Conservation (phyloP, 495 filamentous ascomycete species). For the Xylaria bambusicola region DNA sequence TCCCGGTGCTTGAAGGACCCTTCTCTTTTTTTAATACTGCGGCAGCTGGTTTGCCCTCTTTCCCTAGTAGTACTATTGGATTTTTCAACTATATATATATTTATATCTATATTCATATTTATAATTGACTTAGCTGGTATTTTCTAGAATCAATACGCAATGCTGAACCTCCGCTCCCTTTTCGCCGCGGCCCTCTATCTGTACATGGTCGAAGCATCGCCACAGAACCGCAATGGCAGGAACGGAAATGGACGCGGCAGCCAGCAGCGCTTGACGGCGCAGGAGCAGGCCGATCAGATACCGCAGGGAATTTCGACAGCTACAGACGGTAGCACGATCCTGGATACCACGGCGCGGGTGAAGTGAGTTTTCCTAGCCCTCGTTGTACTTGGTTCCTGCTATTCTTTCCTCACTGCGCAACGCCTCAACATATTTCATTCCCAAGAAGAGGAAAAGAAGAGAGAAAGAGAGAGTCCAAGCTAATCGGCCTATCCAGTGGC, state of each 20-base stretch:
- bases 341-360: slow-evolving; percentile 48
- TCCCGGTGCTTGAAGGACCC: slow-evolving; percentile 29
- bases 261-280: slow-evolving; percentile 33
- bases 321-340: slow-evolving; percentile 49
- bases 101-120: neutral
- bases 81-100: slow-evolving; percentile 2
- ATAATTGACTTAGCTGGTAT: neutral
- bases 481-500: slow-evolving; percentile 29
- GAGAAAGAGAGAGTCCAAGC: too few species aligned
- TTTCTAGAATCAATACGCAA: slow-evolving; percentile 16
- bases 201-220: slow-evolving; percentile 31
- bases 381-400: too few species aligned
- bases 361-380: too few species aligned
- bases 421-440: too few species aligned
- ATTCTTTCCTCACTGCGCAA: too few species aligned
- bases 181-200: slow-evolving; percentile 22
- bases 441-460: too few species aligned
- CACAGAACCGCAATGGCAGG: slow-evolving; percentile 20
- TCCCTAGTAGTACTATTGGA: slow-evolving; percentile 10
- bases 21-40: slow-evolving; percentile 15
- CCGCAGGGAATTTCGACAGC: slow-evolving; percentile 39
- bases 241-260: neutral
- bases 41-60: slow-evolving; percentile 11
- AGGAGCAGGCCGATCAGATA: slow-evolving; percentile 42
- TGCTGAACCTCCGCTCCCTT: slow-evolving; percentile 37